Percentiles rank a stretch among this genome's conserved stretches.
Conservation (phyloP, 768 basidiomycete genomes). For the Calocybe cyanea region DNA sequence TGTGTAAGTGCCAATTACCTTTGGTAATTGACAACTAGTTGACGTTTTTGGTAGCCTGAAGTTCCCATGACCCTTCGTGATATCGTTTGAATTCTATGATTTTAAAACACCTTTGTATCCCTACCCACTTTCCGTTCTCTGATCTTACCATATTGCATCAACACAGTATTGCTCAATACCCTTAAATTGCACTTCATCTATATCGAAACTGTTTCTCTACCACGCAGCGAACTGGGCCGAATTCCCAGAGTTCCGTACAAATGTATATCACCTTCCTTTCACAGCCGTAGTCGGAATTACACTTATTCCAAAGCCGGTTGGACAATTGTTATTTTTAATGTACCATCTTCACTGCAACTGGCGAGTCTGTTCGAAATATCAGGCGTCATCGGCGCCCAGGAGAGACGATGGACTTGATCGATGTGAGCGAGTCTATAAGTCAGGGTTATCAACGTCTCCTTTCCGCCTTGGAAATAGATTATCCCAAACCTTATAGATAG, state of each 20-base stretch:
- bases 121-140: slow-evolving; percentile 35
- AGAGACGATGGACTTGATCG: slow-evolving; percentile 72
- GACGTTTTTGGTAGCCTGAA: slow-evolving; percentile 60
- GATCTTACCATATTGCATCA: slow-evolving; percentile 43
- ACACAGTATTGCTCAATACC: slow-evolving; percentile 69
- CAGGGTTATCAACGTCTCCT: not conserved
- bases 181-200: slow-evolving; percentile 47
- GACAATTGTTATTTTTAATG: slow-evolving; percentile 73
- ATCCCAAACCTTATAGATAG: slow-evolving; percentile 49
- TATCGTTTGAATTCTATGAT: slow-evolving; percentile 62
- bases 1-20: slow-evolving; percentile 53
- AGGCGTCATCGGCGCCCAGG: slow-evolving; percentile 61
- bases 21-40: slow-evolving; percentile 15
- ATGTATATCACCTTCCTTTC: slow-evolving; percentile 64
- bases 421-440: slow-evolving; percentile 63
- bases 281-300: slow-evolving; percentile 39
- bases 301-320: slow-evolving; percentile 47
- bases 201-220: slow-evolving; percentile 60
- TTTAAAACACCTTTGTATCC: slow-evolving; percentile 72
- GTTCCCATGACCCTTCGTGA: slow-evolving; percentile 89
- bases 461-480: not conserved
- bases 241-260: slow-evolving; percentile 48
- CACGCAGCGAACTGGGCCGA: slow-evolving; percentile 14
- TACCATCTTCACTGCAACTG: slow-evolving; percentile 91
- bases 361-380: slow-evolving; percentile 54